Base-by-base conservation (phyloP, 192 early-diverging fungal genomes). In the Coemansia sp. region DNA sequence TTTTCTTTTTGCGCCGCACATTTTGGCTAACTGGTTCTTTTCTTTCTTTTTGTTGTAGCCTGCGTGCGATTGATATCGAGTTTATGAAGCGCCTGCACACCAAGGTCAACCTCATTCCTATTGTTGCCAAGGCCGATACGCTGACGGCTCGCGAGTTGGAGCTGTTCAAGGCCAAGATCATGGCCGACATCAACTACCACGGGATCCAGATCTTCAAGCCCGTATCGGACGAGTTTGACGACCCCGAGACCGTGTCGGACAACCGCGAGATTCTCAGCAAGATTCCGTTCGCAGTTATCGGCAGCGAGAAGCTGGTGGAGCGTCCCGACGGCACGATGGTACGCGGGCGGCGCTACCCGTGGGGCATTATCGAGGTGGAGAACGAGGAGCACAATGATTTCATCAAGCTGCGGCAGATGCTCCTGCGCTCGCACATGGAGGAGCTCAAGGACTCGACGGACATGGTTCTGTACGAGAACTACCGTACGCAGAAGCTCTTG, bases 321-420 rank as follows among this genome's bases (percentile, higher is more conserved):
- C 83, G 89, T 8, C 68, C 82, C 14, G 93, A 92, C 75, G 95
- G 95, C 16, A 90, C 93, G 38, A 79, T 75, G 23, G 95, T 97
- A 14, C 89, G 94, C 38, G 96, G 95, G 23, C 87, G 96, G 39
- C 81, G 89, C 61, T 96, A 95, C 69, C 93, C 93, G 28, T 97
- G 93, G 92, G 95, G 95, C 53, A 84, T 95, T 21, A 92, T 99
- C 75, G 94, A 99, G 84, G 96, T 99, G 34, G 97, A 99, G 70
- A 93, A 95, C 76, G 92, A 94, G 80, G 87, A 89, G 11, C 97
- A 98, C 84, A 94, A 92, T 83, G 97, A 98, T 64, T 99, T 99
- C 79, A 87, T 94, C 66, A 92, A 94, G 68, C 86, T 99, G 58
- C 87, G 97, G 64, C 92, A 99, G 83, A 91, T 94, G 90, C 73